A percentile compares a stretch with the other conserved stretches of the same genome.
Conservation (phyloP, 805 yeast species). For the Pichia cephalocereana region DNA sequence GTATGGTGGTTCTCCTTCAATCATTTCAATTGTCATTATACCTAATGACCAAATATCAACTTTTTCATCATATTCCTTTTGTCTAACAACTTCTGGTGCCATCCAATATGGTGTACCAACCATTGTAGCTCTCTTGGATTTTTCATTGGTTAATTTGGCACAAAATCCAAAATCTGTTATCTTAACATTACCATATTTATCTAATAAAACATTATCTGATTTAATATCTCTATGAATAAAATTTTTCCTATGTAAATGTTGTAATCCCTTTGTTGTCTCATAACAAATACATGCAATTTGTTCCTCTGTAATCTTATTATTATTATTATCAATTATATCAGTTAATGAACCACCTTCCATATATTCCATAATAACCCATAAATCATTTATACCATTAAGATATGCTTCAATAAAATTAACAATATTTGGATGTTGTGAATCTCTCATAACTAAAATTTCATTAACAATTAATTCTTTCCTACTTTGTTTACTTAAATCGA, state of each 20-base stretch:
- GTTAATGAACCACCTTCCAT: conserved; percentile 99
- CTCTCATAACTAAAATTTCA: conserved; percentile 95
- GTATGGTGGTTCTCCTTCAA: conserved; percentile 98
- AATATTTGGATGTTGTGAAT: conserved; percentile 87
- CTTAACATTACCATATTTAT: conserved; percentile 76
- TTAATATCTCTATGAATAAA: conserved; percentile 96
- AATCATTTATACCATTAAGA: conserved; percentile 64
- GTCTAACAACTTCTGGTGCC: conserved; percentile 98
- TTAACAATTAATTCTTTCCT: conserved; percentile 91
- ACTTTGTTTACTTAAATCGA: conserved; percentile 86
- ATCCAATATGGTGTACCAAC: conserved; percentile 99
- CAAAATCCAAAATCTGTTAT: conserved; percentile 95
- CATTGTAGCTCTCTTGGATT: conserved; percentile 90
- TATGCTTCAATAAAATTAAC: conserved; percentile 92
- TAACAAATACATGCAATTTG: conserved; percentile 89
- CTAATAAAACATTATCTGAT: conserved; percentile 86
- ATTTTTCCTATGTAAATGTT: conserved; percentile 83
- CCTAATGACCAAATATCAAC: conserved; percentile 98
- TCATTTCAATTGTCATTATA: conserved; percentile 97
- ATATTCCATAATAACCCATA: conserved; percentile 99
- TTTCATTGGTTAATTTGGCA: conserved; percentile 79
- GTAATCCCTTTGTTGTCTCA: conserved; percentile 86
- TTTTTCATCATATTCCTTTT: conserved; percentile 93
- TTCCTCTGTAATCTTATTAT: conserved; percentile 65
- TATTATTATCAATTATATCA: conserved; percentile 90